Conservation (phyloP, 768 basidiomycete species). For the Suillus clintonianus region DNA sequence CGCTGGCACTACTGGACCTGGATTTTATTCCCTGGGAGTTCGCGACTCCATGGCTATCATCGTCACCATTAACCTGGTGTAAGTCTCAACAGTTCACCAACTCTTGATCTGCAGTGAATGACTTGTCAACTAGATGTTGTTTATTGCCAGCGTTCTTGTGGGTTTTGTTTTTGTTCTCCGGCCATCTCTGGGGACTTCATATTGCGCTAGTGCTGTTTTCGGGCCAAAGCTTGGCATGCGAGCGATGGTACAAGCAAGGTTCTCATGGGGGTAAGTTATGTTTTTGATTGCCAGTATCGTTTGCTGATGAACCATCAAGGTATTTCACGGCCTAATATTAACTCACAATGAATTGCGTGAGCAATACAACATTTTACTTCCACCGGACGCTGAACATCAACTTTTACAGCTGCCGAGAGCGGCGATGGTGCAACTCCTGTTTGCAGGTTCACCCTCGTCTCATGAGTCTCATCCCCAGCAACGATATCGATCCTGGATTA, state of each 20-base stretch:
- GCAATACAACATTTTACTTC: no score
- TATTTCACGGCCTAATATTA: no score
- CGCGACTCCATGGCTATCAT: conserved; percentile 44
- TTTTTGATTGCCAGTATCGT: conserved; percentile 3
- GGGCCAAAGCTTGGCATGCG: conserved; percentile 57
- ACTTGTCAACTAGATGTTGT: conserved; percentile 28
- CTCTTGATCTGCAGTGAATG: background rate
- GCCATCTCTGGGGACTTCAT: background rate
- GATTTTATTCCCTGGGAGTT: conserved; percentile 49
- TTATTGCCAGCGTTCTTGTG: conserved; percentile 41
- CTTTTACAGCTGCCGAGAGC: no score
- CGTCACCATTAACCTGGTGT: conserved; percentile 48
- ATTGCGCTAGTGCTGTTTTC: conserved; percentile 43
- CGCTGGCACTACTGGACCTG: conserved; percentile 51
- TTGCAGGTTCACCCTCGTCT: no score
- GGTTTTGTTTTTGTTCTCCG: conserved; percentile 5
- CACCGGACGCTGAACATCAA: no score
- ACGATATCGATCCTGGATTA: no score
- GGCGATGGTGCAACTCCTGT: no score
- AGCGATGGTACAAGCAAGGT: conserved; percentile 58
- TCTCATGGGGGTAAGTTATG: conserved; percentile 49
- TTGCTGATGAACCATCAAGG: conserved; percentile 22
- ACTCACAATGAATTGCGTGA: no score
- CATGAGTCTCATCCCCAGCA: no score
- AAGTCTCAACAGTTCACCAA: conserved; percentile 9